Percentiles rank a stretch among this genome's conserved stretches.
Evolutionary conservation across 768 basidiomycete genomes (phyloP).

Genomic region (Kwoniella europaea): DNA sequence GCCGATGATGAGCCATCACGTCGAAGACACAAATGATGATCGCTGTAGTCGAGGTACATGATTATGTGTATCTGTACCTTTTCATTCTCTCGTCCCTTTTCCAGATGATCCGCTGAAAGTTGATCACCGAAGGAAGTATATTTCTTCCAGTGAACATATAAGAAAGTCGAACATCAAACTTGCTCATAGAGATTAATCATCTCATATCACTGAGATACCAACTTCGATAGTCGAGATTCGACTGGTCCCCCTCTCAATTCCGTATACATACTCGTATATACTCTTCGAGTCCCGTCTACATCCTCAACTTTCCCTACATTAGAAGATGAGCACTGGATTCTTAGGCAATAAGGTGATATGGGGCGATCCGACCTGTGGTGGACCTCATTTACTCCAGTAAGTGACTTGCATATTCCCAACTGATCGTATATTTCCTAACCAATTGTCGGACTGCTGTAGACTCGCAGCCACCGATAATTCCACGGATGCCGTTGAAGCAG

Average conservation of each 20-base stretch:
- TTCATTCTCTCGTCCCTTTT: neutral
- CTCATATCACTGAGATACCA: too few relatives aligned
- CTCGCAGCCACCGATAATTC: neutral
- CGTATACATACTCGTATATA: too few relatives aligned
- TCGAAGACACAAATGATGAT: too few relatives aligned
- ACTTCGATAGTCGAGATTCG: too few relatives aligned
- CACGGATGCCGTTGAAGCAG: neutral
- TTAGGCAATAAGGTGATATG: neutral
- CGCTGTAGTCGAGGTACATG: neutral
- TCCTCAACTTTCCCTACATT: too few relatives aligned
- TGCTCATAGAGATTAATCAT: too few relatives aligned
- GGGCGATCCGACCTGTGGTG: slow-evolving; percentile 2
- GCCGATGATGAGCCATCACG: too few relatives aligned
- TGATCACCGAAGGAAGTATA: neutral
- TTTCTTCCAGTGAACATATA: too few relatives aligned
- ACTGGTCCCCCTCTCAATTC: too few relatives aligned
- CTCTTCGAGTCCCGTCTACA: too few relatives aligned
- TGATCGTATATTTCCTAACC: too few relatives aligned
- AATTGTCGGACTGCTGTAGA: neutral
- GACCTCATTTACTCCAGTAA: neutral
- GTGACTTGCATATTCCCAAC: neutral
- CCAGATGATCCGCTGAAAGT: neutral
- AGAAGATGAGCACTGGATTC: neutral
- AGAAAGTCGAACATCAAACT: too few relatives aligned
- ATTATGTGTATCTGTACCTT: neutral